Evolutionary conservation across 2,329 filamentous ascomycete genomes (phyloP).

Genomic region (Emmonsiellopsis sp.): DNA sequence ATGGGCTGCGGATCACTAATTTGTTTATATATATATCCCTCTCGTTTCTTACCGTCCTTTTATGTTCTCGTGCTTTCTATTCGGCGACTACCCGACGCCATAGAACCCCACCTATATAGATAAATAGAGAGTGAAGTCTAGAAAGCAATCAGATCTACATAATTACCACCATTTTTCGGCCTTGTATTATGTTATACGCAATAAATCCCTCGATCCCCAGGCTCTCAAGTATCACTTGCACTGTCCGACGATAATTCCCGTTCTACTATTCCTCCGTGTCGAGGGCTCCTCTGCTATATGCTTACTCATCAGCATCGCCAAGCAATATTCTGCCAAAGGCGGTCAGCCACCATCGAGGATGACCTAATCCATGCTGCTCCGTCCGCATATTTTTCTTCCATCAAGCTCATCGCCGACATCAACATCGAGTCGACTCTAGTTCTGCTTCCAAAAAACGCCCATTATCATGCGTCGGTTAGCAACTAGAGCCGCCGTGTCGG

Average conservation of each 20-base stretch:
- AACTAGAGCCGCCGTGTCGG: slow-evolving; percentile 30
- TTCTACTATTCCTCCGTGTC: background rate
- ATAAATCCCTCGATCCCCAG: background rate
- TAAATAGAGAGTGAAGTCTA: background rate
- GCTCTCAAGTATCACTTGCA: too few relatives aligned
- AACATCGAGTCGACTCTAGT: background rate
- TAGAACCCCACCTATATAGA: background rate
- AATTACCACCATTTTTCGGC: background rate
- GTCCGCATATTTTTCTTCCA: background rate
- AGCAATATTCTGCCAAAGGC: background rate
- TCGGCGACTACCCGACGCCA: too few relatives aligned
- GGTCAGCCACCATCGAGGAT: background rate
- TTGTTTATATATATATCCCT: background rate
- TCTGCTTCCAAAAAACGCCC: background rate
- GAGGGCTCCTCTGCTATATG: background rate
- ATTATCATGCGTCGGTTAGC: slow-evolving; percentile 32
- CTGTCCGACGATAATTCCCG: too few relatives aligned
- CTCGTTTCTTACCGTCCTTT: background rate
- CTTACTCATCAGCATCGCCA: background rate
- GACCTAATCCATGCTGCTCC: too few relatives aligned
- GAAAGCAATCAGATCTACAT: background rate
- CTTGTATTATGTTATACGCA: background rate
- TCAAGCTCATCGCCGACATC: background rate
- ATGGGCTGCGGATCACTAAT: slow-evolving; percentile 55
- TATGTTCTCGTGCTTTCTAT: background rate